Conservation (phyloP, 2,329 filamentous ascomycete genomes). For the Zymoseptoria ardabiliae region DNA sequence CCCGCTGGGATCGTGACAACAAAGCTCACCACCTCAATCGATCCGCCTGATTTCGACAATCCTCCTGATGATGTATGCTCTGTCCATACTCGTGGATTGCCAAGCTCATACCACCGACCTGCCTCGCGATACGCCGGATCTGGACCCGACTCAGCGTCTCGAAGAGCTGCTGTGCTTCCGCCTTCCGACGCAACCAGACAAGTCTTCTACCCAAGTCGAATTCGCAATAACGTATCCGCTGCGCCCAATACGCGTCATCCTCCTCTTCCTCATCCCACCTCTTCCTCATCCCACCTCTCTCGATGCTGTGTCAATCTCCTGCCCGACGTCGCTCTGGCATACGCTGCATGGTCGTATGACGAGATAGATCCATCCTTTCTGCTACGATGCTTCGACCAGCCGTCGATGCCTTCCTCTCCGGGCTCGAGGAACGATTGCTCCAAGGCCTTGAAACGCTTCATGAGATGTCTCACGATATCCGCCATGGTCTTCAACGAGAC, state of each 20-base stretch:
- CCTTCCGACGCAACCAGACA: slow-evolving; percentile 33
- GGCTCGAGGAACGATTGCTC: slow-evolving; percentile 33
- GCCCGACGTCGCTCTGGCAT: slow-evolving; percentile 21
- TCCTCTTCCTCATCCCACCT: slow-evolving; percentile 24
- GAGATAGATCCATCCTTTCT: slow-evolving; percentile 14
- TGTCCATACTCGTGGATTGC: slow-evolving; percentile 26
- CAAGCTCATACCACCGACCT: slow-evolving; percentile 28
- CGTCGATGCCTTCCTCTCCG: slow-evolving; percentile 20
- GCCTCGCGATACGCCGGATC: slow-evolving; percentile 31
- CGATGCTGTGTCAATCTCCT: slow-evolving; percentile 11
- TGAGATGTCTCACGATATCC: slow-evolving; percentile 30
- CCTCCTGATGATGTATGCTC: slow-evolving; percentile 16
- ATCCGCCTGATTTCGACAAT: slow-evolving; percentile 29
- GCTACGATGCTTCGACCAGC: slow-evolving; percentile 12
- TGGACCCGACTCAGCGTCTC: slow-evolving; percentile 32
- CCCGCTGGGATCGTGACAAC: too few species aligned
- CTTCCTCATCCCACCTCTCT: slow-evolving; percentile 18
- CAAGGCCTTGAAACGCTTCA: slow-evolving; percentile 30
- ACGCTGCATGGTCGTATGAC: slow-evolving; percentile 22
- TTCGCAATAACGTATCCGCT: slow-evolving; percentile 28
- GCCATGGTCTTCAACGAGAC: slow-evolving; percentile 32
- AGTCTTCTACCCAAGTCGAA: slow-evolving; percentile 31
- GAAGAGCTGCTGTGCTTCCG: slow-evolving; percentile 31
- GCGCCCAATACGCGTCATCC: slow-evolving; percentile 25
- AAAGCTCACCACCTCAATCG: slow-evolving; percentile 13